Conservation (phyloP, 768 basidiomycete genomes). For the Pholiota molesta region DNA sequence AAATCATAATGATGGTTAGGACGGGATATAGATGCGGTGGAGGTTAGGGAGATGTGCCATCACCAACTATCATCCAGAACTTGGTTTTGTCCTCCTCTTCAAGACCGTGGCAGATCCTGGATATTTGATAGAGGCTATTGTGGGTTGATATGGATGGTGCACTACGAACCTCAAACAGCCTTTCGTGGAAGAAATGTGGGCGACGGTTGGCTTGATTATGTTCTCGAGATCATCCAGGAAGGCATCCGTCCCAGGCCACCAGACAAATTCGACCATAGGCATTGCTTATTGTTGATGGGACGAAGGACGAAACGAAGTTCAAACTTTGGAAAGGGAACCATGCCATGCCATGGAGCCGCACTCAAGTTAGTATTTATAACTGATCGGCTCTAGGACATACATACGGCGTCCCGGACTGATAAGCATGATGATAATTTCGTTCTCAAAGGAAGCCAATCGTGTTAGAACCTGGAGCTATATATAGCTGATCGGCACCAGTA, state of each 20-base stretch:
- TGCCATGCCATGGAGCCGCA: too few species aligned
- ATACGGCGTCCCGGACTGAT: too few species aligned
- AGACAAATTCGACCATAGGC: slow-evolving; percentile 31
- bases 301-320: too few species aligned
- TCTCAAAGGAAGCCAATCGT: too few species aligned
- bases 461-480: too few species aligned
- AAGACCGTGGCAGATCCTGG: slow-evolving; percentile 18
- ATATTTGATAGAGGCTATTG: not conserved
- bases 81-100: slow-evolving; percentile 15
- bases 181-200: slow-evolving; percentile 24
- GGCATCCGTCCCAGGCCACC: slow-evolving; percentile 29
- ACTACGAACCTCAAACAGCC: slow-evolving; percentile 25
- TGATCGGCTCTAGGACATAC: too few species aligned
- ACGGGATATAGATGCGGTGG: not conserved
- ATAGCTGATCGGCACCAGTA: too few species aligned
- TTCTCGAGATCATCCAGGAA: slow-evolving; percentile 22
- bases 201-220: slow-evolving; percentile 22
- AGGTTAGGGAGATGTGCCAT: not conserved
- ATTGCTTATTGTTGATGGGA: slow-evolving; percentile 8
- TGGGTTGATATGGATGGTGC: not conserved
- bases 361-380: too few species aligned
- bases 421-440: too few species aligned
- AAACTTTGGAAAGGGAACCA: too few species aligned
- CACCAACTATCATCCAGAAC: slow-evolving; percentile 21
- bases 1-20: not conserved